phyloP scores from a whole-genome alignment of 371 early-diverging fungal species.

The Syncephalastrum monosporum region DNA sequence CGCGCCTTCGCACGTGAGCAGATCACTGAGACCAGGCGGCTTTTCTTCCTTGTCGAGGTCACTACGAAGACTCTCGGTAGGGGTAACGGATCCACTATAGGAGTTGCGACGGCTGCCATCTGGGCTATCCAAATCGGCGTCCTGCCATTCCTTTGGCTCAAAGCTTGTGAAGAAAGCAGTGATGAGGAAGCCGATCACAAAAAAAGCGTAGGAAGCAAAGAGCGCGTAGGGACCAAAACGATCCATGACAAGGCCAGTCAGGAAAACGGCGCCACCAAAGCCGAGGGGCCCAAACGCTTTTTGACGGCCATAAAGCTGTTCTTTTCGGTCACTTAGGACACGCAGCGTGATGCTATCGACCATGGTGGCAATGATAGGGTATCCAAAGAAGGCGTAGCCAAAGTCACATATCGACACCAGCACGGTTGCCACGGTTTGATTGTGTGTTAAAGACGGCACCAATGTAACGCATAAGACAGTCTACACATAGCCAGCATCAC shows the following conservation, averaged over 20 bases:
- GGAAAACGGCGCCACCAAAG: constrained; percentile 29
- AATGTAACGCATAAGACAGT: constrained; percentile 24
- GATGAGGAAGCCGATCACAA: constrained; percentile 20
- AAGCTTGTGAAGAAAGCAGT: constrained; percentile 14
- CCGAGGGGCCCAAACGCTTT: constrained; percentile 38
- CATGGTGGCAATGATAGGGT: constrained; percentile 32
- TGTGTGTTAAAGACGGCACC: constrained; percentile 26
- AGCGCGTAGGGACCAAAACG: constrained; percentile 26
- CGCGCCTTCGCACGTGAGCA: constrained; percentile 17
- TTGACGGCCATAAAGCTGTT: constrained; percentile 32
- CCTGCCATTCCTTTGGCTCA: constrained; percentile 9
- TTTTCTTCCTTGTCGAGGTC: background rate
- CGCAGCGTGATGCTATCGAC: constrained; percentile 27
- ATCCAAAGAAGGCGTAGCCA: constrained; percentile 40
- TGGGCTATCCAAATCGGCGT: background rate
- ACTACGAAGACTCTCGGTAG: background rate
- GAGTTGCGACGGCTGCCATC: background rate
- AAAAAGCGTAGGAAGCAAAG: constrained; percentile 23
- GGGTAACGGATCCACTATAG: background rate
- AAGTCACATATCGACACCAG: constrained; percentile 27
- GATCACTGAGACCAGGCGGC: constrained; percentile 21
- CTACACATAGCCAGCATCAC: constrained; percentile 8
- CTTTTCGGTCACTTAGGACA: constrained; percentile 27
- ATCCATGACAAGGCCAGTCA: constrained; percentile 30
- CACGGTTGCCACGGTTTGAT: constrained; percentile 13